phyloP scores from a whole-genome alignment of 306 rosid species.

The Hylodesmum podocarpum region DNA sequence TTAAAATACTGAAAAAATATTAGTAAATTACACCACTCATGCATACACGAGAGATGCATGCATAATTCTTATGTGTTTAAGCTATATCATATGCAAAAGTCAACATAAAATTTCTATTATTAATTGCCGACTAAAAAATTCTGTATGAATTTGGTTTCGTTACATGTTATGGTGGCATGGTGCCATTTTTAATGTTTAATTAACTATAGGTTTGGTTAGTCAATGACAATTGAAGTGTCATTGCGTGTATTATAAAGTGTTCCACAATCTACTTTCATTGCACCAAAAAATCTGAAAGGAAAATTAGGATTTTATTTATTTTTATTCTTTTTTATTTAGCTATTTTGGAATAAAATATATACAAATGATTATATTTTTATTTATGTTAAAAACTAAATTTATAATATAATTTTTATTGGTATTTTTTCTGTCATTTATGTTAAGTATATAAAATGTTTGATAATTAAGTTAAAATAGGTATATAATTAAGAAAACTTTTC shows the following conservation, averaged over 20 bases:
- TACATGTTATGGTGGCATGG: not conserved
- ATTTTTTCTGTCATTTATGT: not conserved
- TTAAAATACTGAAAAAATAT: too few species aligned
- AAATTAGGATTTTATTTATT: not conserved
- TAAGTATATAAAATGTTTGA: not conserved
- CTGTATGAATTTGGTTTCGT: not conserved
- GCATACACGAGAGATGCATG: constrained; percentile 1
- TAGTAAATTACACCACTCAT: not conserved
- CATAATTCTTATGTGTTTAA: constrained; percentile 1
- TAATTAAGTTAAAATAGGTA: too few species aligned
- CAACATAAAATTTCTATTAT: constrained; percentile 23
- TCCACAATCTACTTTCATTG: not conserved
- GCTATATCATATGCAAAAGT: constrained; percentile 5
- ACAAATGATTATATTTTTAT: not conserved
- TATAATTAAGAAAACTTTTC: too few species aligned
- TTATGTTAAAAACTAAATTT: too few species aligned
- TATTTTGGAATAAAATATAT: too few species aligned
- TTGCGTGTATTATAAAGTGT: not conserved
- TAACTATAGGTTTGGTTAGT: not conserved
- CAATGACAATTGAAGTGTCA: not conserved
- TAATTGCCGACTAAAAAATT: not conserved
- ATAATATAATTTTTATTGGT: not conserved
- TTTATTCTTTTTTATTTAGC: not conserved
- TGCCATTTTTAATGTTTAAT: not conserved
- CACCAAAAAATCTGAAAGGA: not conserved